Conservation (phyloP, 306 rosid species). For the Sphenostylis stenocarpa region DNA sequence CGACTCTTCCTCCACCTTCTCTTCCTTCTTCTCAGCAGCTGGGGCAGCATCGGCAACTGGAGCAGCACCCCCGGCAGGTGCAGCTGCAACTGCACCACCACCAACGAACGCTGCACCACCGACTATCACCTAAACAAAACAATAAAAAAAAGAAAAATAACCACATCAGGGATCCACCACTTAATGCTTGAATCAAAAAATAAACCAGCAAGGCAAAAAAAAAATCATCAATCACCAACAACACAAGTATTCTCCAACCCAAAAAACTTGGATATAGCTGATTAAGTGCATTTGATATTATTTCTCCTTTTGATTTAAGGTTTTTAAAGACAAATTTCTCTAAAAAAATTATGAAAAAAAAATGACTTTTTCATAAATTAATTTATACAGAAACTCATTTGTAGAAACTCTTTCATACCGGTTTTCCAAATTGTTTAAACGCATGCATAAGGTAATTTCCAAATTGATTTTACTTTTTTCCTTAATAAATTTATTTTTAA, state of each 20-base stretch:
- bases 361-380: no score
- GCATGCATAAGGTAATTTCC: no score
- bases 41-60: constrained; percentile 51
- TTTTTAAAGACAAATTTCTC: no score
- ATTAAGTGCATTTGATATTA: background rate
- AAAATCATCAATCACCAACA: background rate
- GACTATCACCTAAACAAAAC: constrained; percentile 57
- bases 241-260: background rate
- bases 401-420: no score
- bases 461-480: no score
- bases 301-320: no score
- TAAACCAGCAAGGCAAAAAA: background rate
- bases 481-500: no score
- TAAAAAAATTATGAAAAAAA: no score
- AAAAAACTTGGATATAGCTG: background rate
- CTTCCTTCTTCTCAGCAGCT: constrained; percentile 53
- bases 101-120: constrained; percentile 65
- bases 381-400: no score
- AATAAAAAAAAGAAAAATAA: background rate
- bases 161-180: background rate
- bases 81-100: constrained; percentile 53
- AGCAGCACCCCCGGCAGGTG: constrained; percentile 59
- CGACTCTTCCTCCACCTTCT: constrained; percentile 81
- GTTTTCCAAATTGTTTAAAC: no score
- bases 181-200: background rate